These are phyloP conservation scores for Stygiomarasmius scandens DNA, from an alignment of 1,284 basidiomycete species.

Conservation along the genomic window DNA sequence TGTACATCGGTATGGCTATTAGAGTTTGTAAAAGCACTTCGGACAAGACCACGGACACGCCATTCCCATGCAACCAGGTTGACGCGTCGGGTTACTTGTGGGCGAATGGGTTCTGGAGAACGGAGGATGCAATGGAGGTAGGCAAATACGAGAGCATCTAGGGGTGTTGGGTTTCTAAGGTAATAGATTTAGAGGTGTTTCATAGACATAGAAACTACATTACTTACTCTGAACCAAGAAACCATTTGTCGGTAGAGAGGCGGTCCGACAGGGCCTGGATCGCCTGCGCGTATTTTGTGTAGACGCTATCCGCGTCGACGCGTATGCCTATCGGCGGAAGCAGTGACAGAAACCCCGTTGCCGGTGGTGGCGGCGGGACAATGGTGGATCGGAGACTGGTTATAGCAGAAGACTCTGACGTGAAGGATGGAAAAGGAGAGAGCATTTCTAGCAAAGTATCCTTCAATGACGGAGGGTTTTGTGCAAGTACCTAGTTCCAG, in stretches of 20 bases:
- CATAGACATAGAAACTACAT: neutral
- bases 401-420: conserved; percentile 23
- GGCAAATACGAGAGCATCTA: conserved; percentile 79
- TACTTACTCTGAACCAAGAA: conserved; percentile 70
- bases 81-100: conserved; percentile 66
- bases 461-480: conserved; percentile 45
- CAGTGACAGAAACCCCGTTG: conserved; percentile 66
- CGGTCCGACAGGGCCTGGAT: conserved; percentile 72
- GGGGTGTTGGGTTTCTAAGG: conserved; percentile 65
- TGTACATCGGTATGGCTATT: neutral
- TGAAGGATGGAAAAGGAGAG: conserved; percentile 25
- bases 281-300: conserved; percentile 68
- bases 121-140: conserved; percentile 70
- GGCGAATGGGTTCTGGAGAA: conserved; percentile 51
- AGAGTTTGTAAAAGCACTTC: conserved; percentile 47
- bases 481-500: conserved; percentile 45
- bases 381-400: conserved; percentile 46
- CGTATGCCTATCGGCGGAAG: conserved; percentile 39
- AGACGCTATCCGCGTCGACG: conserved; percentile 29
- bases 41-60: conserved; percentile 61
- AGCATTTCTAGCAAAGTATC: conserved; percentile 34
- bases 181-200: neutral
- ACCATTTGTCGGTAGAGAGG: conserved; percentile 75
- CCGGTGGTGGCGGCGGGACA: conserved; percentile 65
- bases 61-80: conserved; percentile 81